phyloP scores from a whole-genome alignment of 441 rosid genomes.

The Isatis lusitanica region DNA sequence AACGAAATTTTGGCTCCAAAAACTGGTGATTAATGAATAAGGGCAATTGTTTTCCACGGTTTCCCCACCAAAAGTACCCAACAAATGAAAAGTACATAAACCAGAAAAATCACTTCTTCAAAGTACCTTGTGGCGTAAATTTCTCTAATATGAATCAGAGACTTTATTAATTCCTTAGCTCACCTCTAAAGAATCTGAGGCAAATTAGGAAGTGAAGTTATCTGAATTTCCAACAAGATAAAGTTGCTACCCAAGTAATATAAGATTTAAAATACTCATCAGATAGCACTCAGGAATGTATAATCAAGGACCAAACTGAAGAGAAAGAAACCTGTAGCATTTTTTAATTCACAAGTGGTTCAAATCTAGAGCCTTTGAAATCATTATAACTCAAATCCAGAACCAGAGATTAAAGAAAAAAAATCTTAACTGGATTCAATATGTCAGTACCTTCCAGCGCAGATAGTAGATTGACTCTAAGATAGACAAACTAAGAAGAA shows the following conservation, averaged over 20 bases:
- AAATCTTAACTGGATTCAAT: conserved; percentile 79
- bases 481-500: conserved; percentile 83
- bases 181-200: conserved; percentile 99
- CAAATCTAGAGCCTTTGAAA: conserved; percentile 98
- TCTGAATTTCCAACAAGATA: conserved; percentile 99
- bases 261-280: conserved; percentile 33
- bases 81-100: no score
- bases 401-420: conserved; percentile 61
- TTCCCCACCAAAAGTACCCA: no score
- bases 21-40: no score
- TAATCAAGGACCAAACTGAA: conserved; percentile 32
- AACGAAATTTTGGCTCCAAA: no score
- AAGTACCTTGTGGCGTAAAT: no score
- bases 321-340: conserved; percentile 73
- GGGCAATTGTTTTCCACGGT: no score
- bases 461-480: conserved; percentile 92
- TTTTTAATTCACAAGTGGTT: conserved; percentile 93
- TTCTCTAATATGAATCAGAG: background rate
- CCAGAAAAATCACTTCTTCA: no score
- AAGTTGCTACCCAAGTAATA: conserved; percentile 69
- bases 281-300: conserved; percentile 22
- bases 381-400: conserved; percentile 99
- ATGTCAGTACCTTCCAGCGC: conserved; percentile 91
- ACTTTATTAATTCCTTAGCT: conserved; percentile 21
- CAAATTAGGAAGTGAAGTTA: conserved; percentile 91